phyloP scores from a whole-genome alignment of 805 yeast species.

The Hanseniaspora thailandica region DNA sequence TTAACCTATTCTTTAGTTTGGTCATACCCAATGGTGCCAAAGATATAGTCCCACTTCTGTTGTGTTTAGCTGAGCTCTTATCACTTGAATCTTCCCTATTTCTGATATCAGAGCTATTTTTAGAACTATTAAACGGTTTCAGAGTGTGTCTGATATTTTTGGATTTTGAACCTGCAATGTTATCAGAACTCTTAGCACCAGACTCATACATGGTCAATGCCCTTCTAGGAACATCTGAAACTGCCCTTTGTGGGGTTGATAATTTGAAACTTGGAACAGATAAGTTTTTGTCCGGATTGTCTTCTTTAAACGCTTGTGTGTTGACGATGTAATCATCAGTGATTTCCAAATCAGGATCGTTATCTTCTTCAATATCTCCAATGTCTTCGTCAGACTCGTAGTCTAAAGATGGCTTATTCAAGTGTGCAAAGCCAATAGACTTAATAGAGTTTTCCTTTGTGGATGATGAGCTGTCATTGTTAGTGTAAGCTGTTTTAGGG shows the following conservation, averaged over 20 bases:
- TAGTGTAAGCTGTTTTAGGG: background rate
- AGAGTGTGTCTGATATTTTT: background rate
- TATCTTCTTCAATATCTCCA: background rate
- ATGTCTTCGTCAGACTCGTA: background rate
- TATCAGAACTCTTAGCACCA: background rate
- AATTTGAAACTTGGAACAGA: background rate
- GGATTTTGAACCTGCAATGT: background rate
- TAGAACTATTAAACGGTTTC: background rate
- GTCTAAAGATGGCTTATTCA: background rate
- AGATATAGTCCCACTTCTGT: slow-evolving; percentile 2
- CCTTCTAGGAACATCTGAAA: slow-evolving; percentile 3
- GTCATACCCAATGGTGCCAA: background rate
- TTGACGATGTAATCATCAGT: slow-evolving; percentile 7
- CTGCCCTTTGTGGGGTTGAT: background rate
- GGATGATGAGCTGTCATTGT: background rate
- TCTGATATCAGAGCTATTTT: too few relatives aligned
- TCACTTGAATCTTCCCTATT: background rate
- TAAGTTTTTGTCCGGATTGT: too few relatives aligned
- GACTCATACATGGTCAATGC: background rate
- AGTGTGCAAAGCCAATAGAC: background rate
- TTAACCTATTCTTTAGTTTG: background rate
- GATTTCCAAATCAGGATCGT: background rate
- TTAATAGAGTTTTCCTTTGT: background rate
- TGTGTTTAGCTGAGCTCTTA: background rate
- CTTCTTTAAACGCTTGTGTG: background rate